Percentiles rank a stretch among this genome's conserved stretches.
phyloP scores from a whole-genome alignment of 305 asterid genomes.

The Fraxinus ornus region DNA sequence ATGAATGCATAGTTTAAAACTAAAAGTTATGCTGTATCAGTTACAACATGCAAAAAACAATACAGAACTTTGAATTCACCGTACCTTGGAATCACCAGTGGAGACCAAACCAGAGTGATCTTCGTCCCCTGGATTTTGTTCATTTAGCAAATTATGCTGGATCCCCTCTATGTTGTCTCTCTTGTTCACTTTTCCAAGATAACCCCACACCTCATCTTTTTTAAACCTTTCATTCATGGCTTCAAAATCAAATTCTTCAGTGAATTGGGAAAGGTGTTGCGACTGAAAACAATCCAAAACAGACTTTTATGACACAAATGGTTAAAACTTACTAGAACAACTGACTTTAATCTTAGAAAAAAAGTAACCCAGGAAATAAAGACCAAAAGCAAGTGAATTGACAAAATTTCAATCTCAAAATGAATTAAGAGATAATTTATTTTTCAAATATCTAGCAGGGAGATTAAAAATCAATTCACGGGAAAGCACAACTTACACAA shows the following conservation, averaged over 20 bases:
- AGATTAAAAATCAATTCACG: background rate
- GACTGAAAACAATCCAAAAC: constrained; percentile 33
- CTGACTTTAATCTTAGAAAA: background rate
- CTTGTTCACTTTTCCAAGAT: constrained; percentile 63
- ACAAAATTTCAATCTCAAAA: background rate
- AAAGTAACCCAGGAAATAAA: background rate
- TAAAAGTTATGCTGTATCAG: background rate
- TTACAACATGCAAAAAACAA: background rate
- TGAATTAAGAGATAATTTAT: background rate
- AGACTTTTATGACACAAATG: background rate
- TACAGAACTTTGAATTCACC: constrained; percentile 12
- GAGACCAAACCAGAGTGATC: constrained; percentile 35
- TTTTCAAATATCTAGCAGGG: background rate
- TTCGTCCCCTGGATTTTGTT: constrained; percentile 30
- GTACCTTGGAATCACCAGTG: constrained; percentile 47
- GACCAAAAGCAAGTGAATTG: background rate
- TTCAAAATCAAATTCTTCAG: constrained; percentile 71
- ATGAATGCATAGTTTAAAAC: background rate
- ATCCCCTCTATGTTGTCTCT: constrained; percentile 34
- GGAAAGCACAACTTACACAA: background rate
- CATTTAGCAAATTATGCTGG: constrained; percentile 26
- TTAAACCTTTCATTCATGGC: constrained; percentile 84
- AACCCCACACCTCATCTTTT: constrained; percentile 82
- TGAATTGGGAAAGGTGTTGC: constrained; percentile 39
- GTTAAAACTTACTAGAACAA: background rate